Percentiles rank a stretch among this genome's conserved stretches.
phyloP scores from a whole-genome alignment of 2,329 filamentous ascomycete species.

The Exserohilum turcica region DNA sequence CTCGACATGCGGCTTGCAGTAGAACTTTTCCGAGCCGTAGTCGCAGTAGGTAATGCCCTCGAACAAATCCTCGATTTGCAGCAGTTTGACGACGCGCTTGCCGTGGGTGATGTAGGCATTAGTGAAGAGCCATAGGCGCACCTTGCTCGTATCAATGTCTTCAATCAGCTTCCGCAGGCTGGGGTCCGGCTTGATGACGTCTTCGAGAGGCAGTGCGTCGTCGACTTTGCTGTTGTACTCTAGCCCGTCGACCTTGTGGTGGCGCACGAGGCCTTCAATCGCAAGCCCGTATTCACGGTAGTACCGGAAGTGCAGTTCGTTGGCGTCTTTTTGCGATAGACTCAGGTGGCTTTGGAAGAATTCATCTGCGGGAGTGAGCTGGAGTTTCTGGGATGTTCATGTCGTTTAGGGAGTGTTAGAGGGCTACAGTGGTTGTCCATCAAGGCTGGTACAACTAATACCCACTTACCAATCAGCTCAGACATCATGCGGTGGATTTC shows the following conservation, averaged over 20 bases:
- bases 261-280: constrained; percentile 89
- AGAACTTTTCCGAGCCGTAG: constrained; percentile 72
- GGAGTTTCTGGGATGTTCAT: not conserved
- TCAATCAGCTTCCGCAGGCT: constrained; percentile 75
- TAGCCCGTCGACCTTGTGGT: constrained; percentile 93
- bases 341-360: constrained; percentile 73
- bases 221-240: constrained; percentile 96
- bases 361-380: constrained; percentile 50
- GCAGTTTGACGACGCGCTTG: constrained; percentile 76
- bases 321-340: constrained; percentile 77
- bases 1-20: constrained; percentile 83
- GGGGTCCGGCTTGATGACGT: constrained; percentile 78
- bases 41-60: constrained; percentile 96
- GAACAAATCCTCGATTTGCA: constrained; percentile 86
- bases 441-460: not conserved
- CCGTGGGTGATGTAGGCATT: constrained; percentile 94
- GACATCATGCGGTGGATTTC: constrained; percentile 91
- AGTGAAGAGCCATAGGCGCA: constrained; percentile 91
- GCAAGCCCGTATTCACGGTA: constrained; percentile 97
- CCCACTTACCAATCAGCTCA: constrained; percentile 68
- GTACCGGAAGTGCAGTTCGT: constrained; percentile 84
- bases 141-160: constrained; percentile 81
- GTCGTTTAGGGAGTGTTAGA: not conserved
- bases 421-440: not conserved
- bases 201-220: constrained; percentile 87